Percentiles rank a stretch among this genome's conserved stretches.
These are phyloP conservation scores for Stenocarpella maydis DNA, from an alignment of 2,329 filamentous ascomycete genomes.

Conservation along the genomic window DNA sequence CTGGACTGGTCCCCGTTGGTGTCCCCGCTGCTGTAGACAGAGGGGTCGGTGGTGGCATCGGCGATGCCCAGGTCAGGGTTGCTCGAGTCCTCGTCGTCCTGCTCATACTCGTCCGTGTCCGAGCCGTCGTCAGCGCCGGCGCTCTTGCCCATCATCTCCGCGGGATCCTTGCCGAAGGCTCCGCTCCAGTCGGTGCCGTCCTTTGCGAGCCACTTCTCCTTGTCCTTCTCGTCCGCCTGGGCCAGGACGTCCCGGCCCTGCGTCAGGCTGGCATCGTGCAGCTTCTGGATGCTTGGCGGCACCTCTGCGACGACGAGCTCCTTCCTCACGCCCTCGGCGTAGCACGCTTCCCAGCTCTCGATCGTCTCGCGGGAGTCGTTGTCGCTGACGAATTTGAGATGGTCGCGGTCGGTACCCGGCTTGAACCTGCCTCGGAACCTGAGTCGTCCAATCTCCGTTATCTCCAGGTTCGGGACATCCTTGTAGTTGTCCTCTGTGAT, in stretches of 20 bases:
- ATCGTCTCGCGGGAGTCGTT: slow-evolving; percentile 93
- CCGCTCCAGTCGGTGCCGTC: slow-evolving; percentile 87
- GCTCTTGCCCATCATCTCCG: slow-evolving; percentile 48
- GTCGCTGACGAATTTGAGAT: slow-evolving; percentile 82
- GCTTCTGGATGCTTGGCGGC: slow-evolving; percentile 73
- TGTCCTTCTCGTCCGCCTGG: slow-evolving; percentile 74
- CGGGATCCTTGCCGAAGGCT: slow-evolving; percentile 82
- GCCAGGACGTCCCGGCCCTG: slow-evolving; percentile 84
- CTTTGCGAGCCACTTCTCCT: slow-evolving; percentile 78
- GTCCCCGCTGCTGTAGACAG: not conserved
- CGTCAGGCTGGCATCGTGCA: slow-evolving; percentile 83
- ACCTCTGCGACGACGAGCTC: slow-evolving; percentile 77
- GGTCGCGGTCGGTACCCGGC: slow-evolving; percentile 86
- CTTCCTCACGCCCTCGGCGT: slow-evolving; percentile 82
- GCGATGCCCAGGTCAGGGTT: slow-evolving; percentile 66
- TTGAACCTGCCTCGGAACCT: slow-evolving; percentile 86
- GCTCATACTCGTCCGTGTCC: slow-evolving; percentile 47
- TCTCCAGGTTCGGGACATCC: slow-evolving; percentile 75
- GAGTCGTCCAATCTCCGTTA: slow-evolving; percentile 82
- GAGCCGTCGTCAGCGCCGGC: slow-evolving; percentile 43
- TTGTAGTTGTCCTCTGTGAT: slow-evolving; percentile 81
- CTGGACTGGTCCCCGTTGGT: slow-evolving; percentile 20
- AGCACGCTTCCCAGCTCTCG: slow-evolving; percentile 93
- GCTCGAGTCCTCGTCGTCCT: slow-evolving; percentile 49
- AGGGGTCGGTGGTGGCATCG: slow-evolving; percentile 55